Evolutionary conservation across 2,329 filamentous ascomycete genomes (phyloP), one percentile per base, ranked within the genome.

Genomic region (Colletotrichum sp.): DNA sequence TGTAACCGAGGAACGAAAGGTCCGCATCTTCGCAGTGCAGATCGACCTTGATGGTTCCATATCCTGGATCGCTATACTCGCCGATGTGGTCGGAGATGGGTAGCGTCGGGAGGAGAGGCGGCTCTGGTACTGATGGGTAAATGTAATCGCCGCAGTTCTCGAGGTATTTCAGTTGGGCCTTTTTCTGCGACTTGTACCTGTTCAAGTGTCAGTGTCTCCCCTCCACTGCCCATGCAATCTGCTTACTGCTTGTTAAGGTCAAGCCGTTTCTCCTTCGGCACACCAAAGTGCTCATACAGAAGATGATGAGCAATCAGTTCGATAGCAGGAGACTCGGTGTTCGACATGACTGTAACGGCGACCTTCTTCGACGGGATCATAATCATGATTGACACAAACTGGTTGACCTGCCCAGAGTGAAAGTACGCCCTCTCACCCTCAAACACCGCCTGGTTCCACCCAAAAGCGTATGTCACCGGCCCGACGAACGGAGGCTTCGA

Each of bases 1-100:
- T 16, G 10, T n/a, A 16, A 0, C 52, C 32, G 10, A 30, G 66
- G 6, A 39, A 18, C 18, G n/a, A n/a, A 24, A 21, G 12, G 7
- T 28, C 24, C 8, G 26, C 52, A 8, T 69, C 32, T 12, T 74
- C 57, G 26, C 80, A 81, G 10, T 73, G 34, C 6, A 78, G 36
- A 7, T 73, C 73, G 6, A 81, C 67, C 10, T 72, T 66, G 30
- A 81, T 44, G 16, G 72, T 75, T 1, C 80, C 79, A 24, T 80
- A 81, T 16, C 80, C 78, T 1, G 71, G 65, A 79, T 87, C 83
- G 74, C 83, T 82, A 79, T 86, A 87, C 68, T 85, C 83, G 69
- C 85, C 85, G 12, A 85, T 81, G 67, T 87, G 86, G 66, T 85
- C 83, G 71, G 85, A 82, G 80, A 87, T 83, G 78, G 86, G 85